Evolutionary conservation across 306 rosid genomes (phyloP), one percentile per base, ranked within the genome.

Genomic region (Vigna radiata): DNA sequence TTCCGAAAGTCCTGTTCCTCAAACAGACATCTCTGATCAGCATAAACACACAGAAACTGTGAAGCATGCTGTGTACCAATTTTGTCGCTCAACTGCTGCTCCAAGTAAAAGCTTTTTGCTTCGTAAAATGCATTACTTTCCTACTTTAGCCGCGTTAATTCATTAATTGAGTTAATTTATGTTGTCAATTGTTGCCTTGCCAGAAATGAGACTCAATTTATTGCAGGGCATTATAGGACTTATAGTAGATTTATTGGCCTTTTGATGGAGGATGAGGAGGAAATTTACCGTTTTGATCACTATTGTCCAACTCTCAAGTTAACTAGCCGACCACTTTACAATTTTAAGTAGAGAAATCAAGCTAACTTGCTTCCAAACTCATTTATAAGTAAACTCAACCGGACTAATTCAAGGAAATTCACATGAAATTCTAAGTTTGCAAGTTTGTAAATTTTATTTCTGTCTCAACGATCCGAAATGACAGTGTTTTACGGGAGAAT

Each of bases 61-160:
- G 84, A 84, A 85, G 82, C 91, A 73, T 50, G 13, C 55, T 15
- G 61, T 90, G 29, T 85, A 79, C 81, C 79, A 76, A 70, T 85
- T 59, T 33, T 86, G 85, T 76, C 83, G 76, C 80, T 73, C 87
- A 19, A 69, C 75, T 16, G 68, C 82, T 21, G 63, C 81, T 44
- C 41, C 82, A 82, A 86, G 90, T 91, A 70, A 78, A 49, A 13
- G 25, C n/a, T 59, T 62, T 67, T 43, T 68, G 15, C 55, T 72
- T 29, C 50, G 62, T 70, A 65, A 61, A 67, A 71, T 55, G 37
- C 76, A 13, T 41, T 77, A 25, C n/a, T 48, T 73, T 43, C 60
- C 77, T 54, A 12, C 19, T 41, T 60, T 50, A 62, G 49, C 49
- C 29, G 15, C 76, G 37, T 33, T 6, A 12, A 65, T 72, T 53